Base-by-base conservation (phyloP, 257 asterid species). In the Jacaranda mimosifolia region DNA sequence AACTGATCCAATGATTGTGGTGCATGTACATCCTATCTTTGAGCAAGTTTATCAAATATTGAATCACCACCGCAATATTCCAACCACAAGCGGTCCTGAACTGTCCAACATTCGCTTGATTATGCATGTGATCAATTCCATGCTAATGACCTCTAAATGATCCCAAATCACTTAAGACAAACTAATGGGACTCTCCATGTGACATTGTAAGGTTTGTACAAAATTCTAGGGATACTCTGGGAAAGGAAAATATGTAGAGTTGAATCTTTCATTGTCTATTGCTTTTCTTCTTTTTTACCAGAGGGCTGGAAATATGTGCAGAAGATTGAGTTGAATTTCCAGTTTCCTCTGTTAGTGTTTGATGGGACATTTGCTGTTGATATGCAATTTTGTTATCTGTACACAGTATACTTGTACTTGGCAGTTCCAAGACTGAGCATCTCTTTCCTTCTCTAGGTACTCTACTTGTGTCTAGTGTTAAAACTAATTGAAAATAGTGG, bases 21-120 rank as follows among this genome's bases (percentile, higher is more conserved):
- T 90, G 75, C 96, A 93, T 9, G 92, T 91, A 9, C 97, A 94
- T 2, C 97, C 97, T 3, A 93, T 96, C 87, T 91, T 96, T 46
- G 98, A 96, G 84, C 99, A 96, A 84, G 99, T 96, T 5, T 96
- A 90, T 85, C 96, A 92, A 76, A 91, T 88, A 73, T 53, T 96
- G 77, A 85, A 85, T 73, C 98, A 90, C 78, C 97, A 90, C 45
- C 94, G 91, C 73, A 87, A 70, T 80, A 82, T 87, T 77, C 95
- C 96, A 1, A 87, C 89, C 14, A 79, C 85, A 0, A 68, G 85
- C 0, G 74, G 83, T 18, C 17, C 84, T 0, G 97, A 91, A n/a
- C 83, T 86, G 15, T 84, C 92, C 55, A 88, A 21, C 81, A 87
- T 89, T 77, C 97, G 97, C 4, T 77, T 91, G 58, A 81, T 92